Conservation (phyloP, 192 early-diverging fungal species). For the Backusella liffmaniae region DNA sequence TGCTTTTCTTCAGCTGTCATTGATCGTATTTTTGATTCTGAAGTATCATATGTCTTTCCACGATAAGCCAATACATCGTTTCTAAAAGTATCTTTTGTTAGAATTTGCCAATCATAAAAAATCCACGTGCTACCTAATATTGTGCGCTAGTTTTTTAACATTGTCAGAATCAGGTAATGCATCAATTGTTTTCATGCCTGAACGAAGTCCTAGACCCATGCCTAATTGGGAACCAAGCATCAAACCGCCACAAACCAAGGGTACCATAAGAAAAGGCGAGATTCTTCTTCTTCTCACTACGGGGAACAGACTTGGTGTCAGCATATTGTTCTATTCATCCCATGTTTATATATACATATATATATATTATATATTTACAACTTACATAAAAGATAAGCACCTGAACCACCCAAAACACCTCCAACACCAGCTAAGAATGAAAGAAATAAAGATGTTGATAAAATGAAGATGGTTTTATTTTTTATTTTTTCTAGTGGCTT, state of each 20-base stretch:
- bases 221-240: neutral
- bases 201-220: neutral
- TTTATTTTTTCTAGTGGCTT: neutral
- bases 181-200: constrained; percentile 5
- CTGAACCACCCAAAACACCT: neutral
- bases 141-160: neutral
- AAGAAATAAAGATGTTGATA: neutral
- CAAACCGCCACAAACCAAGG: neutral
- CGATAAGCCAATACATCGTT: neutral
- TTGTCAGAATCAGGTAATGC: neutral
- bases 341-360: neutral
- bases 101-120: neutral
- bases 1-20: neutral
- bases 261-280: constrained; percentile 3
- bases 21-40: neutral
- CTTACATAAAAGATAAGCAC: neutral
- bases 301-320: neutral
- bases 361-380: no score
- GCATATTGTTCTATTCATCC: neutral
- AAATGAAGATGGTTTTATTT: neutral
- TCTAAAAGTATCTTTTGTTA: neutral
- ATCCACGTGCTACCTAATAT: neutral
- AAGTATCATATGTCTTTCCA: neutral
- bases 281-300: neutral
- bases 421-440: neutral